Conservation (phyloP, 306 rosid genomes). For the Prunus dulcis region DNA sequence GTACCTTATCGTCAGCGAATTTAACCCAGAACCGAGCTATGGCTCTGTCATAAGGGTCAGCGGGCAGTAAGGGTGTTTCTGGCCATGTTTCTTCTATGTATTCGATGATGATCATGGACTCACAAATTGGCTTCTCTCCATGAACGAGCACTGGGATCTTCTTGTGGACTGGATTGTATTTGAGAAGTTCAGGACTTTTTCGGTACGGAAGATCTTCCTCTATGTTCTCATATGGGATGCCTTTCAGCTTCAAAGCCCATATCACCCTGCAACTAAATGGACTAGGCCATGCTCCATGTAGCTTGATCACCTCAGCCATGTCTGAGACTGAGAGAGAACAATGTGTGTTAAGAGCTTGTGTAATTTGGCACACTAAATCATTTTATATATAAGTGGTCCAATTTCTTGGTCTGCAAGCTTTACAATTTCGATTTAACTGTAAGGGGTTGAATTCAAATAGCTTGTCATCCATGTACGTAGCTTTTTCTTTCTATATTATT, state of each 20-base stretch:
- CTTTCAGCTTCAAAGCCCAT: conserved; percentile 49
- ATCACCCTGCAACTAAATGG: conserved; percentile 43
- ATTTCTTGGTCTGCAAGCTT: background rate
- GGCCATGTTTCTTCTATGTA: conserved; percentile 41
- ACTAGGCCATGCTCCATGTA: conserved; percentile 44
- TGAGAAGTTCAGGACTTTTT: conserved; percentile 15
- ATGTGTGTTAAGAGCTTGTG: background rate
- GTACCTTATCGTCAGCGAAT: conserved; percentile 29
- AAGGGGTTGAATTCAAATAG: background rate
- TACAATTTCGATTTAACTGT: background rate
- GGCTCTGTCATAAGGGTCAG: conserved; percentile 22
- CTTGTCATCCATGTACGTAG: background rate
- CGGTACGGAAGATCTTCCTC: conserved; percentile 43
- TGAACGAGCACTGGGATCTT: conserved; percentile 19
- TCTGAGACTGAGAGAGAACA: background rate
- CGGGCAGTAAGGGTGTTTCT: conserved; percentile 14
- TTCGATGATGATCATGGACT: conserved; percentile 40
- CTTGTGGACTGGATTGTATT: conserved; percentile 45
- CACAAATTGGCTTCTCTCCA: conserved; percentile 31
- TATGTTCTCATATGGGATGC: conserved; percentile 34
- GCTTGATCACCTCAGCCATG: conserved; percentile 40
- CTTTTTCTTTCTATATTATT: too few species aligned
- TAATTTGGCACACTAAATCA: background rate
- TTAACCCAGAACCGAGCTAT: conserved; percentile 27
- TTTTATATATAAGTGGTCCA: background rate